Evolutionary conservation across 2,329 filamentous ascomycete genomes (phyloP), one percentile per base, ranked within the genome.

Genomic region (Phialophora macrospora): DNA sequence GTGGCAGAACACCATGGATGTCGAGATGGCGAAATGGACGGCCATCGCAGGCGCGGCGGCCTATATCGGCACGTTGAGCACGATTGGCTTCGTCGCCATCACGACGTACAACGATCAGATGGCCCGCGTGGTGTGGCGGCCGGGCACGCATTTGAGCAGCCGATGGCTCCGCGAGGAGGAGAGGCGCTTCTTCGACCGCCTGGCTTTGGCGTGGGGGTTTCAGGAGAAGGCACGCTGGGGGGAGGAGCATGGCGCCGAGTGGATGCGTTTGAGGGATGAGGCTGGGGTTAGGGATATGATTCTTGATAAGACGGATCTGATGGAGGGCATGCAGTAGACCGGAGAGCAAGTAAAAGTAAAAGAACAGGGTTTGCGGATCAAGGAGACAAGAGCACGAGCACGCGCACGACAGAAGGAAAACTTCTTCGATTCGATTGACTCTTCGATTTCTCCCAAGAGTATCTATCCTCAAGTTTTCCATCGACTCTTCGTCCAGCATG

Each of bases 91-190:
- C 49, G 87, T 98, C 44, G 92, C 94, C 8, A 82, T 96, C 65
- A 88, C 92, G 28, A 97, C 94, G 38, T 84, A 89, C 66, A 97
- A 97, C 78, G 93, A 98, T 76, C 93, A 98, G 78, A 97, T 97
- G 91, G 89, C 90, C 73, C 87, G 95, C 22, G 92, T 98, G 4
- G 93, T 92, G 1, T 99, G 95, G 95, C 84, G 90, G 8, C 87
- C 87, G 0, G 95, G 95, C 11, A 89, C 92, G 38, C 90, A 91
- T 24, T 80, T 98, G 69, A 85, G 90, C 68, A 85, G 92, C 73
- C 86, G 95, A 14, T 98, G 93, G 91, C 77, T 96, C 61, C 84
- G 92, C 38, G 95, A 98, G 76, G 93, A 97, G 70, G 93, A 99
- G 81, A 84, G 95, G 26, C 90, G 89, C 3, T 92, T 93, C 0